Base-by-base conservation (phyloP, 495 filamentous ascomycete genomes). In the Chaetomidium leptoderma region DNA sequence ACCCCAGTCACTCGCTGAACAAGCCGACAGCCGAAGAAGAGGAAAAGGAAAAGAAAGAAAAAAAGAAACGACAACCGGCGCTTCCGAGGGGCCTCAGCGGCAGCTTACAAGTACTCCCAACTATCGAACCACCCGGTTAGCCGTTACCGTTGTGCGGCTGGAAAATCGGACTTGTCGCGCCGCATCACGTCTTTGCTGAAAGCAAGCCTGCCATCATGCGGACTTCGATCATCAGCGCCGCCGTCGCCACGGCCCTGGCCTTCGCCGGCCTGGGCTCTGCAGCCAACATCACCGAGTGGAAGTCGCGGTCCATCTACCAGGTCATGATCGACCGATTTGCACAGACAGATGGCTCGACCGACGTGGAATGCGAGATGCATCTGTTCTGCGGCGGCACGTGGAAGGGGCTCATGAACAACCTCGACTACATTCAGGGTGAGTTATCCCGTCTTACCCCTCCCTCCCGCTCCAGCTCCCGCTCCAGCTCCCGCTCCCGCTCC, bases 381-480 rank as follows among this genome's bases (percentile, higher is more conserved):
- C 71, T 74, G 36, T 91, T 90, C 67, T 93, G 89, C 61, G 88
- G 86, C 44, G 89, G 89, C 32, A 85, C 83, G n/a, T 92, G 83
- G 77, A 65, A 59, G 30, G 68, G 68, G 14, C 63, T 71, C 17
- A 53, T 48, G 43, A 69, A 71, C 57, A 63, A 69, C 16, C 62
- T 71, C 24, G 68, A 71, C 46, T 71, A 71, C 57, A 71, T 71
- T 32, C 62, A 67, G 40, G 64, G 66, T 69, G 55, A 43, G 63
- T 17, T 39, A 8, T 42, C 37, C 21, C 51, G 32, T 42, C 29
- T 13, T 14, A 5, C 46, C 4, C 30, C n/a, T n/a, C n/a, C n/a
- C n/a, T n/a, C n/a, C n/a, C n/a, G n/a, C n/a, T n/a, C n/a, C n/a
- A n/a, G n/a, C n/a, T n/a, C n/a, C n/a, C n/a, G n/a, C n/a, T n/a